phyloP scores from a whole-genome alignment of 2,329 filamentous ascomycete species.

The Penicillium palitans region DNA sequence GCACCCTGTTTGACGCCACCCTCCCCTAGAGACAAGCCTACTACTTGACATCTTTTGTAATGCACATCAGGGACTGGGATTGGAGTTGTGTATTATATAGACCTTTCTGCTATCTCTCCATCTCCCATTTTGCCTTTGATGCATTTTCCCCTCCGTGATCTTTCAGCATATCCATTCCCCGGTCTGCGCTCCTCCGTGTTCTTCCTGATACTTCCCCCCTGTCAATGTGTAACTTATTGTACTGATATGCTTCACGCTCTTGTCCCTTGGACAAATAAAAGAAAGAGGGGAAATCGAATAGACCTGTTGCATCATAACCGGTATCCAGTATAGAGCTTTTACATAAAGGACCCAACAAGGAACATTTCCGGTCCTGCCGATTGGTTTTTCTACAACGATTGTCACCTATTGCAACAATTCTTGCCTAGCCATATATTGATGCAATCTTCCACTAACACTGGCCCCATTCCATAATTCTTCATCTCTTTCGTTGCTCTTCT shows the following conservation, averaged over 20 bases:
- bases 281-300: conserved; percentile 31
- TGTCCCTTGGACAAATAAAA: conserved; percentile 13
- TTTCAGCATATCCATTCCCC: conserved; percentile 27
- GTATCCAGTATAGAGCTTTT: background rate
- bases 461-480: conserved; percentile 25
- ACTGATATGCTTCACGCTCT: conserved; percentile 27
- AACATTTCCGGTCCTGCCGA: background rate
- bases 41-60: conserved; percentile 6
- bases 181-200: conserved; percentile 24
- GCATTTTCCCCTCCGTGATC: conserved; percentile 20
- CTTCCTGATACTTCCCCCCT: conserved; percentile 11
- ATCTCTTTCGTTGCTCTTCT: background rate
- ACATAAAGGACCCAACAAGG: background rate
- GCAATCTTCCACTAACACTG: conserved; percentile 15
- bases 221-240: conserved; percentile 32
- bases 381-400: background rate
- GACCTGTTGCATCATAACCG: conserved; percentile 23
- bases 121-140: conserved; percentile 9
- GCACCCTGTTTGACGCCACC: conserved; percentile 12
- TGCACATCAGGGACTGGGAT: conserved; percentile 15
- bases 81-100: conserved; percentile 30
- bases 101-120: conserved; percentile 19
- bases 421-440: conserved; percentile 17
- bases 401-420: background rate
- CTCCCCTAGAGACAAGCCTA: conserved; percentile 9